Evolutionary conservation across 257 asterid genomes (phyloP).

Genomic region (Solanum lycopersicoides): DNA sequence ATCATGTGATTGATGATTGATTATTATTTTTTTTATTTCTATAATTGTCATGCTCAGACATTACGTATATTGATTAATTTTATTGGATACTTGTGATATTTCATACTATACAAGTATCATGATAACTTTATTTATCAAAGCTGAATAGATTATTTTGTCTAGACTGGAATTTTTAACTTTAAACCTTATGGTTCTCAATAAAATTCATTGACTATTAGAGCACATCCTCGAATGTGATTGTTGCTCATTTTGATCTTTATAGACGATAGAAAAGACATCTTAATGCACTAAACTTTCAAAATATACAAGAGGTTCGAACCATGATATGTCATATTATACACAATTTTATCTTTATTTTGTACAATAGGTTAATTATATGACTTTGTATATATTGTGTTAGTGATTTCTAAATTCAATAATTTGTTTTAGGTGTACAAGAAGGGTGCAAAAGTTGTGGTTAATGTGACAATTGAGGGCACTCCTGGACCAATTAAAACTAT

Average conservation of each 20-base stretch:
- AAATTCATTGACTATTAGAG: not conserved
- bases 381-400: not conserved
- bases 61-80: not conserved
- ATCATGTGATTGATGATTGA: no score
- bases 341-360: not conserved
- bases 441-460: constrained; percentile 63
- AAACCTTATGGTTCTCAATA: not conserved
- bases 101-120: not conserved
- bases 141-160: not conserved
- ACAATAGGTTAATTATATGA: not conserved
- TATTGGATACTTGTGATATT: not conserved
- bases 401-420: not conserved
- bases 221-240: not conserved
- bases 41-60: no score
- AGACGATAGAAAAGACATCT: accelerated
- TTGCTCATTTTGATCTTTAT: not conserved
- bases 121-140: not conserved
- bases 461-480: constrained; percentile 66
- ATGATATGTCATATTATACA: not conserved
- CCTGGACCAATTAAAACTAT: constrained; percentile 59
- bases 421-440: constrained; percentile 2
- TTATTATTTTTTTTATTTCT: no score
- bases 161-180: not conserved
- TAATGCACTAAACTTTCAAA: not conserved
- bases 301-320: no score